Percentiles rank a stretch among this genome's conserved stretches.
Conservation (phyloP, 2,329 filamentous ascomycete genomes). For the Xylariaceae sp. region DNA sequence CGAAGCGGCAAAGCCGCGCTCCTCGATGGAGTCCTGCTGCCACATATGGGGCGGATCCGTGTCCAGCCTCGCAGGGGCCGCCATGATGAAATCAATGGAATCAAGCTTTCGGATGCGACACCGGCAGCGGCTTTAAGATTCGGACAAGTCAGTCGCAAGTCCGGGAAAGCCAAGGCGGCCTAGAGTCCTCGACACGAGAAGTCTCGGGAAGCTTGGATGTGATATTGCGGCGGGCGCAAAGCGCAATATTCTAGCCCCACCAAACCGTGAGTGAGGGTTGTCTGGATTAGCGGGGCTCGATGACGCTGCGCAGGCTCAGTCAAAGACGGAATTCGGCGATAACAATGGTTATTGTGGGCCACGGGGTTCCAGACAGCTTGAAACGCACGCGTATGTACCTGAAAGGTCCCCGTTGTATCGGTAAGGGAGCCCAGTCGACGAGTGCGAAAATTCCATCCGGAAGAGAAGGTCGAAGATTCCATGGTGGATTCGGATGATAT, state of each 20-base stretch:
- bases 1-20: slow-evolving; percentile 56
- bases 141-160: background rate
- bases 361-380: background rate
- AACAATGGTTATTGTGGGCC: background rate
- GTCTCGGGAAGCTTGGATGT: background rate
- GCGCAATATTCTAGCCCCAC: slow-evolving; percentile 11
- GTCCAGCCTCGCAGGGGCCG: slow-evolving; percentile 24
- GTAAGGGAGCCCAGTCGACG: background rate
- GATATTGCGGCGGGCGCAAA: slow-evolving; percentile 1
- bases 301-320: background rate
- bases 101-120: no score
- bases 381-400: background rate
- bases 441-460: background rate
- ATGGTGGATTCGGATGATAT: background rate
- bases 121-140: no score
- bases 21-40: slow-evolving; percentile 52
- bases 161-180: background rate
- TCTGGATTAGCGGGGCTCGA: slow-evolving; percentile 15
- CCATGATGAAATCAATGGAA: slow-evolving; percentile 16
- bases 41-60: slow-evolving; percentile 27
- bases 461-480: background rate
- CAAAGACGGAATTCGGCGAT: background rate
- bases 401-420: background rate
- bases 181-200: background rate
- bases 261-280: slow-evolving; percentile 8